phyloP scores from a whole-genome alignment of 2,329 filamentous ascomycete genomes.

The Fusarium siculi region DNA sequence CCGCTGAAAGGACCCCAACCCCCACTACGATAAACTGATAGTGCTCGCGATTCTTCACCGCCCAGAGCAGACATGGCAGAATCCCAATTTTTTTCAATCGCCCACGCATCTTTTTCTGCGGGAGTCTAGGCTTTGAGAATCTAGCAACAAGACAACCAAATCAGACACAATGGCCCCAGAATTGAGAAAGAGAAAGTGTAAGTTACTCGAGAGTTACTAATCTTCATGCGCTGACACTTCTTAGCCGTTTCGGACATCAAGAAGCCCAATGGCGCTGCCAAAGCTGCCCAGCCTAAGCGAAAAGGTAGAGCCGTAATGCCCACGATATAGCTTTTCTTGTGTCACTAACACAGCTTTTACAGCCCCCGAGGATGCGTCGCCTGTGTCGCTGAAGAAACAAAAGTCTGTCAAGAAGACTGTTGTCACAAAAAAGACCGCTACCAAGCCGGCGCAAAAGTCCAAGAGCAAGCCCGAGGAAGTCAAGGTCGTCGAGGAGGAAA shows the following conservation, averaged over 20 bases:
- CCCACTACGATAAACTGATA: conserved; percentile 44
- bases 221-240: conserved; percentile 33
- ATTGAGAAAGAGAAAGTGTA: conserved; percentile 54
- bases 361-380: conserved; percentile 59
- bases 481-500: conserved; percentile 42
- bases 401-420: conserved; percentile 52
- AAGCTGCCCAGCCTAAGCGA: conserved; percentile 51
- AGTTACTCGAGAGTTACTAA: not conserved
- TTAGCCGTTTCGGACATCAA: conserved; percentile 44
- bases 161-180: conserved; percentile 57
- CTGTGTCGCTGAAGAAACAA: conserved; percentile 57
- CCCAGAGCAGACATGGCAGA: conserved; percentile 49
- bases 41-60: conserved; percentile 43
- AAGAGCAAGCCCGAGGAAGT: conserved; percentile 47
- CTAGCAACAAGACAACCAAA: conserved; percentile 28
- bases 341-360: conserved; percentile 39
- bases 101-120: conserved; percentile 41
- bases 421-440: conserved; percentile 38
- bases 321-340: not conserved
- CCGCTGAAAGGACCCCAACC: conserved; percentile 27
- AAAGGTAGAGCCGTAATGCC: conserved; percentile 46
- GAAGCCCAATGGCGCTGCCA: conserved; percentile 46
- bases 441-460: conserved; percentile 50
- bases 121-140: conserved; percentile 33
- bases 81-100: conserved; percentile 49